Base-by-base conservation (phyloP, 345 rosid species). In the Citrus unshiu region DNA sequence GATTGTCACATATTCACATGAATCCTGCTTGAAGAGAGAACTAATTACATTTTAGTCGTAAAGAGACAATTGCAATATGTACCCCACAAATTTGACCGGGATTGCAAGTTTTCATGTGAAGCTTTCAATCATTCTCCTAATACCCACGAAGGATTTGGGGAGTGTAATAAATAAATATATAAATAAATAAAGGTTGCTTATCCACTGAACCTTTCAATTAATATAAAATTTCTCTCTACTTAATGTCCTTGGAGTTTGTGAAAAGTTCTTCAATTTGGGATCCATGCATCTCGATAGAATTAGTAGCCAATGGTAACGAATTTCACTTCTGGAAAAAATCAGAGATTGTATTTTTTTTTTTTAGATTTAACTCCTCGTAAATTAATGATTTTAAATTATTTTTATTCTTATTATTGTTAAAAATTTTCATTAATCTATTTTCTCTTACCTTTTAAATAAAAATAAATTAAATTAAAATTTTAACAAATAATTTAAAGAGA, bases 41-140 rank as follows among this genome's bases (percentile, higher is more conserved):
- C 30, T 70, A 27, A 29, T 4, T 25, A 46, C 14, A 70, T 54
- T 21, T 9, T 30, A 27, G 37, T 40, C 24, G 10, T 40, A 60
- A 74, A 40, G 35, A 37, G 3, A 8, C 77, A 43, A 66, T 7
- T 46, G 16, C 16, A 35, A 21, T 9, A 66, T 27, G 59, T 40
- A 59, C 43, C 77, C 77, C 77, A 40, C 69, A 27, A 43, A 65
- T 68, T 74, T 74, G 77, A 62, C 77, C 70, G 6, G 32, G 40
- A 61, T 13, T 62, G 70, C 77, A 40, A 43, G 59, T 61, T 61
- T 62, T 18, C 39, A 29, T 62, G 77, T 62, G 59, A 62, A 74
- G 27, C 54, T 62, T 62, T 74, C 77, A 62, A 62, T 62, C 69
- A 62, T 29, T 74, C 69, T 74, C 70, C 60, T 29, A 40, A 10